Evolutionary conservation across 805 yeast species (phyloP).

Genomic region (Candida anglica): DNA sequence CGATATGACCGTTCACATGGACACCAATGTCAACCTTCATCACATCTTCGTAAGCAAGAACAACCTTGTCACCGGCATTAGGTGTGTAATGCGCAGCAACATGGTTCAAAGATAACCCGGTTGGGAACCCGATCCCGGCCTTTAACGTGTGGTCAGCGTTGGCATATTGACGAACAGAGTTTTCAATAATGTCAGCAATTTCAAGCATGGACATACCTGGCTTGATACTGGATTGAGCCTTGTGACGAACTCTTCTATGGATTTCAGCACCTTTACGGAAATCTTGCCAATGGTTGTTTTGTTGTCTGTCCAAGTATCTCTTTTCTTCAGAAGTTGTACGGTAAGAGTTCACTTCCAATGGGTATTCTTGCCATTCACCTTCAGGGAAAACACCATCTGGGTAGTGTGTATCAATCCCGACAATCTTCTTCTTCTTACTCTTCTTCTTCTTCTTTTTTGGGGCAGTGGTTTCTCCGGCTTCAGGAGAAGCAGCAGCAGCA

Average conservation of each 20-base stretch:
- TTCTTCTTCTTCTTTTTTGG: slow-evolving; percentile 43
- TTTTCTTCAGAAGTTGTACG: slow-evolving; percentile 86
- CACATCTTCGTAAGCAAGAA: slow-evolving; percentile 81
- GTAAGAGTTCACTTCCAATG: slow-evolving; percentile 56
- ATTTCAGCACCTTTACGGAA: slow-evolving; percentile 95
- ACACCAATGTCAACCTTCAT: slow-evolving; percentile 97
- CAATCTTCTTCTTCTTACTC: slow-evolving; percentile 50
- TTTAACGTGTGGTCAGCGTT: slow-evolving; percentile 57
- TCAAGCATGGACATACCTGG: slow-evolving; percentile 94
- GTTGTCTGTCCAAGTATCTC: slow-evolving; percentile 68
- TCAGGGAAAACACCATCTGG: slow-evolving; percentile 77
- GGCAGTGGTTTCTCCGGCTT: slow-evolving; percentile 6
- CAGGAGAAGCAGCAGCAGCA: slow-evolving; percentile 8
- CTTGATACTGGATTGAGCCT: slow-evolving; percentile 66
- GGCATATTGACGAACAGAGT: slow-evolving; percentile 71
- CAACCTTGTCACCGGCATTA: slow-evolving; percentile 86
- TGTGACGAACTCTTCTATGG: slow-evolving; percentile 84
- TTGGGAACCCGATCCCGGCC: slow-evolving; percentile 96
- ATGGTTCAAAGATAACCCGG: slow-evolving; percentile 91
- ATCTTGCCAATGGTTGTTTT: slow-evolving; percentile 68
- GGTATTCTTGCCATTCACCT: slow-evolving; percentile 83
- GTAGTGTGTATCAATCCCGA: slow-evolving; percentile 62
- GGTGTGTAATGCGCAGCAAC: slow-evolving; percentile 99
- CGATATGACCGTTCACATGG: slow-evolving; percentile 89
- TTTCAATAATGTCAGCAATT: slow-evolving; percentile 85